Percentiles rank a stretch among this genome's conserved stretches.
These are phyloP conservation scores for Zygosaccharomyces sapae DNA, from an alignment of 1,139 yeast genomes.

Conservation along the genomic window DNA sequence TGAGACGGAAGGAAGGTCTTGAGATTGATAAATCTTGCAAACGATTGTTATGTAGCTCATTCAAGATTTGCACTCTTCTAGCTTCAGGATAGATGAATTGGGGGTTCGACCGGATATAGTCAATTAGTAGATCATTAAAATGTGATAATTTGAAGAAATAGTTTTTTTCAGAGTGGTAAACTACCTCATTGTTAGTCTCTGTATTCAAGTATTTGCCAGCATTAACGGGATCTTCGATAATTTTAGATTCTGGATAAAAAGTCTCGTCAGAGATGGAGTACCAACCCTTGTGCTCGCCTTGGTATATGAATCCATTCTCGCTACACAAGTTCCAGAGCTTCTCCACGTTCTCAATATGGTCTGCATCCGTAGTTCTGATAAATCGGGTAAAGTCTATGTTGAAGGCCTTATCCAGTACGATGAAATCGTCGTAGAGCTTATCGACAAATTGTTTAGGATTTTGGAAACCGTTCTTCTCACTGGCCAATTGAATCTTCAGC, in stretches of 20 bases:
- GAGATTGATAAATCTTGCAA: slow-evolving; percentile 79
- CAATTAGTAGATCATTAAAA: slow-evolving; percentile 53
- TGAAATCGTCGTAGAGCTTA: slow-evolving; percentile 61
- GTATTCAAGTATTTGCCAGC: slow-evolving; percentile 45
- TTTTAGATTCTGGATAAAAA: slow-evolving; percentile 80
- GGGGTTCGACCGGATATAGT: slow-evolving; percentile 39
- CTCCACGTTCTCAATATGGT: slow-evolving; percentile 63
- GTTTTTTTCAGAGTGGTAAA: slow-evolving; percentile 73
- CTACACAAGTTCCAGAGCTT: slow-evolving; percentile 63
- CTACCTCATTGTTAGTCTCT: slow-evolving; percentile 75
- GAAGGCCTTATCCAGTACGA: slow-evolving; percentile 52
- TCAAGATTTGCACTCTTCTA: slow-evolving; percentile 53
- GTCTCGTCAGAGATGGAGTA: slow-evolving; percentile 93
- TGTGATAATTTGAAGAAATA: slow-evolving; percentile 74
- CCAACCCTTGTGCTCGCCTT: slow-evolving; percentile 90
- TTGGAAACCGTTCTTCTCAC: slow-evolving; percentile 43
- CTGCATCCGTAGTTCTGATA: slow-evolving; percentile 84
- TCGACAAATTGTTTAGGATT: slow-evolving; percentile 72
- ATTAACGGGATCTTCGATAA: slow-evolving; percentile 41
- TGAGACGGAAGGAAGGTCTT: slow-evolving; percentile 68
- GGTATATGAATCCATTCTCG: slow-evolving; percentile 64
- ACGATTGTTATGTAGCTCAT: slow-evolving; percentile 49
- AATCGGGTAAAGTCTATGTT: slow-evolving; percentile 67
- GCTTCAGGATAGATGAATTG: slow-evolving; percentile 62
- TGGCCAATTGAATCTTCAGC: slow-evolving; percentile 78